These are phyloP conservation scores for Cyanodermella asteris DNA, from an alignment of 2,329 filamentous ascomycete genomes.

Conservation along the genomic window DNA sequence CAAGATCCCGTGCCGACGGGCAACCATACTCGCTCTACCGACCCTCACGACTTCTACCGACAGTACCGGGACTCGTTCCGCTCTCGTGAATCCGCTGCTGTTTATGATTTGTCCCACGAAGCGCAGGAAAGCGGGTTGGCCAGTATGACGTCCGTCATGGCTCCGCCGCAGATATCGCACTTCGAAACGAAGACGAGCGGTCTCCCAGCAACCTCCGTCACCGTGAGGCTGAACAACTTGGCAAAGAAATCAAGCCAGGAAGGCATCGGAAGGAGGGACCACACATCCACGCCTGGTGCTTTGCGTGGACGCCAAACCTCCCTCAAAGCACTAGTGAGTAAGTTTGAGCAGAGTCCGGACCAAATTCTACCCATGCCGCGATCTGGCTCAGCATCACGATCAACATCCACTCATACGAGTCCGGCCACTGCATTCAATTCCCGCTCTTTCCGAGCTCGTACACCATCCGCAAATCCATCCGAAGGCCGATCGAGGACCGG, in stretches of 20 bases:
- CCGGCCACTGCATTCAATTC: conserved; percentile 15
- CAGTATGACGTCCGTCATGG: too few relatives aligned
- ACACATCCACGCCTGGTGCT: too few relatives aligned
- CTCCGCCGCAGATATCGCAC: too few relatives aligned
- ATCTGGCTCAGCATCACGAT: conserved; percentile 13
- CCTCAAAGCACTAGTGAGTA: conserved; percentile 59
- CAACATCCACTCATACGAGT: conserved; percentile 14
- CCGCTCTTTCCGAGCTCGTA: conserved; percentile 11
- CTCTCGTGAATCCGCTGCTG: too few relatives aligned
- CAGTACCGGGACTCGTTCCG: conserved; percentile 18
- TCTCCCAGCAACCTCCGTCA: too few relatives aligned
- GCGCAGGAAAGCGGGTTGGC: too few relatives aligned
- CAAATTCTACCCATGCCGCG: conserved; percentile 21
- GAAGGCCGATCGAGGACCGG: too few relatives aligned
- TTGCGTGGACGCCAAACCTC: conserved; percentile 34
- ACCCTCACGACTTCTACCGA: conserved; percentile 31
- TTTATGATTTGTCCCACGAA: too few relatives aligned
- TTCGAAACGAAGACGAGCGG: too few relatives aligned
- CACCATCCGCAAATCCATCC: conserved; percentile 8
- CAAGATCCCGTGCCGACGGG: conserved; percentile 10
- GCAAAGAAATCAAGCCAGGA: too few relatives aligned
- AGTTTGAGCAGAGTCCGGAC: conserved; percentile 45
- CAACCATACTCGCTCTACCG: conserved; percentile 15
- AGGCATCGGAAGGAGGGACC: too few relatives aligned
- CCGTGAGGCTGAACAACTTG: too few relatives aligned